phyloP scores from a whole-genome alignment of 1,284 basidiomycete genomes.

The Ceratobasidium sp. region DNA sequence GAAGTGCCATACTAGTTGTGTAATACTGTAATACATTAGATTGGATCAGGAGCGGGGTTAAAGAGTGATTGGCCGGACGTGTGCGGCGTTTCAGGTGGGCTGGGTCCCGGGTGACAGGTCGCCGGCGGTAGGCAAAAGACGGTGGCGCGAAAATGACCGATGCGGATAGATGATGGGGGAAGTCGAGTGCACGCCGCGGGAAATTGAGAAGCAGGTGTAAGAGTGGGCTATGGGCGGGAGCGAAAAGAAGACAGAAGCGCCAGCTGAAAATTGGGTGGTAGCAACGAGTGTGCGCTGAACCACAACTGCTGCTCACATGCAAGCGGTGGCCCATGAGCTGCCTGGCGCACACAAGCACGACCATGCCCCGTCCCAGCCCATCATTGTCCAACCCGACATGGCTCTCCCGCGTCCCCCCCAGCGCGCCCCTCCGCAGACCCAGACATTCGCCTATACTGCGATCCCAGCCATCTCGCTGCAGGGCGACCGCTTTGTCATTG shows the following conservation, averaged over 20 bases:
- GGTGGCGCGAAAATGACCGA: constrained; percentile 9
- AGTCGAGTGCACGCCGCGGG: constrained; percentile 9
- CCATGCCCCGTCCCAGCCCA: background rate
- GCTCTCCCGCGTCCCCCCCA: constrained; percentile 10
- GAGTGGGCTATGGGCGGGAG: constrained; percentile 7
- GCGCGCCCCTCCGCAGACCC: constrained; percentile 21
- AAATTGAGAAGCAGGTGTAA: background rate
- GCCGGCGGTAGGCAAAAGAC: no score
- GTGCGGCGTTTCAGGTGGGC: background rate
- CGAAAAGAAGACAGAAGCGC: constrained; percentile 18
- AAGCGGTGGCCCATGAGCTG: constrained; percentile 31
- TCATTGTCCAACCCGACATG: constrained; percentile 37
- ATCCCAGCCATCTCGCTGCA: constrained; percentile 75
- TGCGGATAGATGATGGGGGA: background rate
- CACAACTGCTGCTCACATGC: constrained; percentile 1
- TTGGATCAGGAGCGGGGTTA: background rate
- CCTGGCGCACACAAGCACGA: constrained; percentile 5
- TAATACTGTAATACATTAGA: background rate
- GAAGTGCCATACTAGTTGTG: constrained; percentile 78
- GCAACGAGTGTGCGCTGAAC: background rate
- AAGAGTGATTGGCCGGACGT: background rate
- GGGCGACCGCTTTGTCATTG: constrained; percentile 69
- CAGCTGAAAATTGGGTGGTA: background rate
- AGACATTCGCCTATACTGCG: constrained; percentile 48
- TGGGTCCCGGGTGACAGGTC: background rate